These are phyloP conservation scores for Tulasnella sp. DNA, from an alignment of 768 basidiomycete genomes.

Conservation along the genomic window DNA sequence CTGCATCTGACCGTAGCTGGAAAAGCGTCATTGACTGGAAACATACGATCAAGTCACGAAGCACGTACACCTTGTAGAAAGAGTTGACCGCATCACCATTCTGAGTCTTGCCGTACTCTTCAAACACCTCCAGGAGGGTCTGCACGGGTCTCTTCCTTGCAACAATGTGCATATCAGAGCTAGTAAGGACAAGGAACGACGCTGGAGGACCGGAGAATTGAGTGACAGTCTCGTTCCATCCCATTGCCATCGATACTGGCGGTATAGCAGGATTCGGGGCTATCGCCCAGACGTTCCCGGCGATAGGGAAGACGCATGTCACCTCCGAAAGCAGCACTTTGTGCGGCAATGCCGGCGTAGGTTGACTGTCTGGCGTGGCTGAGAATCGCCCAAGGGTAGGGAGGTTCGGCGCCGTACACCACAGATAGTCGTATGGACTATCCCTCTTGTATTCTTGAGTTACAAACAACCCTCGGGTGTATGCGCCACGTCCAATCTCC, in stretches of 20 bases:
- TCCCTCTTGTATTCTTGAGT: constrained; percentile 55
- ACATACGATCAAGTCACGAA: not conserved
- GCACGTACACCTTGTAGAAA: constrained; percentile 60
- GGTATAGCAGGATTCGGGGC: constrained; percentile 37
- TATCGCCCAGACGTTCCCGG: constrained; percentile 76
- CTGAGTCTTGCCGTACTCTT: constrained; percentile 38
- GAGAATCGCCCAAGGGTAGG: constrained; percentile 43
- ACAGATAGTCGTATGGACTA: constrained; percentile 53
- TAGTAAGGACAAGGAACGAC: constrained; percentile 81
- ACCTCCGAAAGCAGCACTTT: constrained; percentile 65
- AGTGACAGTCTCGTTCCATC: constrained; percentile 59
- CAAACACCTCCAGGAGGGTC: constrained; percentile 67
- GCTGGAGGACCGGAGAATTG: constrained; percentile 63
- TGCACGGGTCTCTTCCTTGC: constrained; percentile 75
- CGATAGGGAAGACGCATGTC: constrained; percentile 62
- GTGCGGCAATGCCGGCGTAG: constrained; percentile 22
- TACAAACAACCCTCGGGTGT: constrained; percentile 20
- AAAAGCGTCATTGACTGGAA: not conserved
- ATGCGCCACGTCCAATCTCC: constrained; percentile 1
- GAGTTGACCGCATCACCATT: constrained; percentile 72
- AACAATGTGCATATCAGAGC: constrained; percentile 71
- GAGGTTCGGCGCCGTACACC: constrained; percentile 65
- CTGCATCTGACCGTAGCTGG: constrained; percentile 82
- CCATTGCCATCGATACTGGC: not conserved
- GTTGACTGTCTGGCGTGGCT: not conserved